phyloP scores from a whole-genome alignment of 2,329 filamentous ascomycete species.

The Penicillium sp. region DNA sequence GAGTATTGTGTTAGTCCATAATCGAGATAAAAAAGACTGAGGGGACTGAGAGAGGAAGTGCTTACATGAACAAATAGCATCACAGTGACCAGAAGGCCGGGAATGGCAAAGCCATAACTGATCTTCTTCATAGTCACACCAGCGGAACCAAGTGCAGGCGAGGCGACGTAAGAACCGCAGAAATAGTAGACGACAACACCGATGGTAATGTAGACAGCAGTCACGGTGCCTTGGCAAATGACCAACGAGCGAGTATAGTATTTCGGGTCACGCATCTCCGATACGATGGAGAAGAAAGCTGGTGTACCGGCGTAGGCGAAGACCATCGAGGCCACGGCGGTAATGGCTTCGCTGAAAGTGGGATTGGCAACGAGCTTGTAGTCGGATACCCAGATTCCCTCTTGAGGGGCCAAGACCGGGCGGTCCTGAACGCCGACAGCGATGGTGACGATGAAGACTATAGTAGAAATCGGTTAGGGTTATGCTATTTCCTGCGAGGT shows the following conservation, averaged over 20 bases:
- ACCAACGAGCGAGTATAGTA: slow-evolving; percentile 30
- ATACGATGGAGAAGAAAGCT: slow-evolving; percentile 32
- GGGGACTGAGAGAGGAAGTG: background rate
- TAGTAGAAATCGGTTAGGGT: background rate
- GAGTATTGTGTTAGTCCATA: background rate
- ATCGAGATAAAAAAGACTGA: no score
- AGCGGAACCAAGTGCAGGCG: slow-evolving; percentile 45
- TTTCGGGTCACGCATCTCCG: slow-evolving; percentile 34
- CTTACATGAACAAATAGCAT: slow-evolving; percentile 20
- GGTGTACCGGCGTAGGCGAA: slow-evolving; percentile 21
- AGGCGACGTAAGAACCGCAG: slow-evolving; percentile 44
- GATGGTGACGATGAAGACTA: slow-evolving; percentile 24
- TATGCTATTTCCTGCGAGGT: background rate
- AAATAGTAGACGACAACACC: slow-evolving; percentile 43
- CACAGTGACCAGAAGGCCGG: slow-evolving; percentile 24
- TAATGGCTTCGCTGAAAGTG: slow-evolving; percentile 21
- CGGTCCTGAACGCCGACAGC: slow-evolving; percentile 33
- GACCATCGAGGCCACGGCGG: slow-evolving; percentile 20
- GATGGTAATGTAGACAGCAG: slow-evolving; percentile 31
- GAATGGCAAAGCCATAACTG: slow-evolving; percentile 38
- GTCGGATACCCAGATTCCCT: slow-evolving; percentile 26
- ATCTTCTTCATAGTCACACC: slow-evolving; percentile 42
- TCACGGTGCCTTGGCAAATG: slow-evolving; percentile 30
- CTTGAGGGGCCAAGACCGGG: slow-evolving; percentile 31
- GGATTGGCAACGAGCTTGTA: slow-evolving; percentile 22